Base-by-base conservation (phyloP, 2,329 filamentous ascomycete genomes). In the Emericellopsis atlantica region DNA sequence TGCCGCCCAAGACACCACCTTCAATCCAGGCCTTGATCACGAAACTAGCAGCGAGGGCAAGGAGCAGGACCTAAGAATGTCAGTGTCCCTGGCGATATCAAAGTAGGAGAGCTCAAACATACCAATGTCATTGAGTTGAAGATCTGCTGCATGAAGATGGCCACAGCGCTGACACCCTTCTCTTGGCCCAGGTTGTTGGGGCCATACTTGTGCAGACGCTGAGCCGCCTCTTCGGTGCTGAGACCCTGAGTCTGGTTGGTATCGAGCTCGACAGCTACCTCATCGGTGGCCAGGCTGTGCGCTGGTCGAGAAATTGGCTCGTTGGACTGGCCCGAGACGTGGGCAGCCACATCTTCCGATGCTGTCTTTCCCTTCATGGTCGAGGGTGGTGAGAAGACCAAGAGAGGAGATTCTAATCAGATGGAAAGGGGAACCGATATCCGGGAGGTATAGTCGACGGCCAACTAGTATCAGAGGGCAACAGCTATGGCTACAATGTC, bases 121-220 rank as follows among this genome's bases (percentile, higher is more conserved):
- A 55, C 70, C 49, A 76, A 47, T 38, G 70, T 74, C 73, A 77
- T 75, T 10, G 73, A 72, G 54, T 78, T 77, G 43, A 66, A 67
- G 23, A 75, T 56, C 51, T 79, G 74, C 37, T 67, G 64, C 23
- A 76, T 48, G 9, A 80, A 56, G 31, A 80, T 76, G 52, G 77
- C 78, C 36, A 67, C 42, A 63, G 69, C 55, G 61, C 62, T 69
- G 36, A 82, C 72, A 10, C 70, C 54, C 39, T 60, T 55, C 31
- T 54, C 52, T 29, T 61, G 53, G 5, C 54, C 70, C 3, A 81
- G 62, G 45, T 78, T 69, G 51, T 81, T 81, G 18, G 61, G 55
- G n/a, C 78, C 77, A 59, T 69, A 72, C 43, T 71, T 57, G 24
- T 66, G 60, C 7, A 77, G 54, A 15, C 76, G 65, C 26, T 60